Conservation (phyloP, 106 monocot genomes). For the Chionographis japonica region DNA sequence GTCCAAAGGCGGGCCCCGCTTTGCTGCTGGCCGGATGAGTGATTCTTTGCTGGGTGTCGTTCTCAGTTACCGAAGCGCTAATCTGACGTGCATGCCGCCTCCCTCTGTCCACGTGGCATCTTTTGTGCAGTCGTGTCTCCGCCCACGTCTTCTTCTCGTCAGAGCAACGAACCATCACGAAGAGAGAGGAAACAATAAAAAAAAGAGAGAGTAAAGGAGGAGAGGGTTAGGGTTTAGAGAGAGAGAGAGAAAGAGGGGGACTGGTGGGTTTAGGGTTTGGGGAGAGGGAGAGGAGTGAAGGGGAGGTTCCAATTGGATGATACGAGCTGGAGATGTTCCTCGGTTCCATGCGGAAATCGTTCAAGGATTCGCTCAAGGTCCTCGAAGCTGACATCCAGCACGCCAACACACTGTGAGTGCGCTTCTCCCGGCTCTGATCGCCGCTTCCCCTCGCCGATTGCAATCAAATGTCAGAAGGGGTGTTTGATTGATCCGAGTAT, state of each 20-base stretch:
- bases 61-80: no score
- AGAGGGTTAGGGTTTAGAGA: not conserved
- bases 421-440: not conserved
- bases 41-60: no score
- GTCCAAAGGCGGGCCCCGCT: no score
- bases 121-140: no score
- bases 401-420: slow-evolving; percentile 69
- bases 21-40: no score
- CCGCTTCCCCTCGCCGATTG: not conserved
- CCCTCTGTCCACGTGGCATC: no score
- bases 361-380: slow-evolving; percentile 83
- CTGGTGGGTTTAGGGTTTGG: not conserved
- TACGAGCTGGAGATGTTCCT: slow-evolving; percentile 18
- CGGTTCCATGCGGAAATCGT: slow-evolving; percentile 60
- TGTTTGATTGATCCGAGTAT: no score
- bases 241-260: not conserved
- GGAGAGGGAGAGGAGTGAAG: not conserved
- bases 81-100: no score
- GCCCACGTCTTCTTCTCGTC: no score
- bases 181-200: no score
- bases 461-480: no score
- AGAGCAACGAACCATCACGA: no score
- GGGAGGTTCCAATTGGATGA: not conserved
- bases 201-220: not conserved
- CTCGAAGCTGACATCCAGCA: slow-evolving; percentile 96